Conservation (phyloP, 163 green algal species). For the Scenedesmus sp. region DNA sequence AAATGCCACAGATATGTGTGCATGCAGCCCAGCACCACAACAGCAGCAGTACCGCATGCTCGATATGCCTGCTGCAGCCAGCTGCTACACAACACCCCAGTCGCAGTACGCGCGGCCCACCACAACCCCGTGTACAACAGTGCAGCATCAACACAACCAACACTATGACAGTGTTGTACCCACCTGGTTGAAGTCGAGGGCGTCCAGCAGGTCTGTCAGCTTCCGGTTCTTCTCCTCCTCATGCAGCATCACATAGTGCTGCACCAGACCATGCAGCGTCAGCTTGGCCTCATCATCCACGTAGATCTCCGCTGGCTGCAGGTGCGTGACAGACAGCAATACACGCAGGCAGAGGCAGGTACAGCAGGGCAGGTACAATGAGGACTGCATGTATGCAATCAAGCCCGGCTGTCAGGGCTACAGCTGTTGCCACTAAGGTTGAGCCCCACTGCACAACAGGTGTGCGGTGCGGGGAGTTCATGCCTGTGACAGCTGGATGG, state of each 20-base stretch:
- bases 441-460: background rate
- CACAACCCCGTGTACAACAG: too few species aligned
- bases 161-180: background rate
- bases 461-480: background rate
- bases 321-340: background rate
- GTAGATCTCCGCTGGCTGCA: slow-evolving; percentile 98
- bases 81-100: background rate
- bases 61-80: background rate
- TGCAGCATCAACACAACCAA: background rate
- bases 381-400: background rate
- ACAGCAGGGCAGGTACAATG: background rate
- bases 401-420: background rate
- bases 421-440: background rate
- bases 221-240: slow-evolving; percentile 99
- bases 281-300: slow-evolving; percentile 99
- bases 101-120: too few species aligned
- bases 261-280: slow-evolving; percentile 99
- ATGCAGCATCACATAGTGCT: slow-evolving; percentile 97
- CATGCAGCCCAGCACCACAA: too few species aligned
- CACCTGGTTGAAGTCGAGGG: slow-evolving; percentile 99
- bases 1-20: too few species aligned
- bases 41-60: too few species aligned
- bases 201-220: slow-evolving; percentile 99
- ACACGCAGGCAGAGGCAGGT: background rate
- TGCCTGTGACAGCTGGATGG: background rate